Evolutionary conservation across 495 filamentous ascomycete species (phyloP), one percentile per base, ranked within the genome.

Genomic region (Aspergillus diversus): DNA sequence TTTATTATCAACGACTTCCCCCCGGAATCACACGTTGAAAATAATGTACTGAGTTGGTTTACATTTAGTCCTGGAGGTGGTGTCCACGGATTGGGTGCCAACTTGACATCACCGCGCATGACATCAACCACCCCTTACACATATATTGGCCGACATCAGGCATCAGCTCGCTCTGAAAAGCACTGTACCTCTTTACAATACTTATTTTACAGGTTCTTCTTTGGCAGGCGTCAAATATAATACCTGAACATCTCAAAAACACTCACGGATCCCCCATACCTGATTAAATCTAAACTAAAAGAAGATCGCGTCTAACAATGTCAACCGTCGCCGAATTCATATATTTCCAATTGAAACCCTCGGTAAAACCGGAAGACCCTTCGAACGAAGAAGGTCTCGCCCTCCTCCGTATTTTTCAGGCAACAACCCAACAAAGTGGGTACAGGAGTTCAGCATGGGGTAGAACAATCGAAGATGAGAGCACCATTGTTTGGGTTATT

Each of bases 321-420:
- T 56, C 67, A 35, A 61, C 56, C 17, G 67, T 75, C 66, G 73
- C 64, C 50, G 71, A 81, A 60, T 73, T 81, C 65, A 71, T 79
- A 62, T 76, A 70, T 57, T 77, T 80, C 72, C 73, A 71, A 17
- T 55, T 76, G 46, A 77, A 75, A 61, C 61, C 69, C 32, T 67
- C 72, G 17, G 72, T 81, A n/a, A 73, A 72, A 61, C 79, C 77
- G 9, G 79, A 80, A 64, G 73, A 79, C 34, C 73, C 72, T 17
- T 59, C 57, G 27, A 80, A 64, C 60, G 67, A 69, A 33, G 70
- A 75, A 48, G 79, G 79, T 43, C 33, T 62, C 11, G 60, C 62
- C 6, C 68, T 80, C 7, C 61, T 77, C 15, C 57, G 61, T 5
- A 47, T 73, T 31, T 74, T 80, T 55, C 58, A 63, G 47, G 55